Percentiles rank a stretch among this genome's conserved stretches.
Conservation (phyloP, 352 stramenopile species). For the Globisporangium mamillatum region DNA sequence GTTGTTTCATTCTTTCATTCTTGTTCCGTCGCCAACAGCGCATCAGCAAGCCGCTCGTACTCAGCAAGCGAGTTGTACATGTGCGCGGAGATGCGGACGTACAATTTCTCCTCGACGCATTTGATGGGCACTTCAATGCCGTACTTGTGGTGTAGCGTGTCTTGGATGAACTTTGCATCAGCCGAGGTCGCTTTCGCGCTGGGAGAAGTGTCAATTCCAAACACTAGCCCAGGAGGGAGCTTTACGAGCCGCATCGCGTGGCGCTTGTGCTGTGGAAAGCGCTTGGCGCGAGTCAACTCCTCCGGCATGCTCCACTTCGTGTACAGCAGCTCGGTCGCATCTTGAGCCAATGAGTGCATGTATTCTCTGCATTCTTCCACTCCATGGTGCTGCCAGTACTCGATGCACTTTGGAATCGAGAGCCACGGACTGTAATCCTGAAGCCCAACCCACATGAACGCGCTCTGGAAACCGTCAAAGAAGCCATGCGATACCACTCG, state of each 20-base stretch:
- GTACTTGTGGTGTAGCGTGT: constrained; percentile 75
- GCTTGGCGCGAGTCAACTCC: constrained; percentile 29
- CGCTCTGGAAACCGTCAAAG: constrained; percentile 86
- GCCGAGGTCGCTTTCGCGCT: constrained; percentile 55
- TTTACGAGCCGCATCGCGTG: constrained; percentile 76
- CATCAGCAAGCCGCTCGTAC: constrained; percentile 65
- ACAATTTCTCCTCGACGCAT: constrained; percentile 83
- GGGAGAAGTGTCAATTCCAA: constrained; percentile 30
- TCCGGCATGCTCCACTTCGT: constrained; percentile 49
- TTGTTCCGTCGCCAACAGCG: constrained; percentile 7
- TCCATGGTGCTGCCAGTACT: constrained; percentile 75
- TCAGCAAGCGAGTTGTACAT: constrained; percentile 90
- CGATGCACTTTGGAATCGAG: constrained; percentile 76
- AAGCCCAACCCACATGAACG: constrained; percentile 92
- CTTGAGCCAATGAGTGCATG: constrained; percentile 60
- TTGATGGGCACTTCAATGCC: constrained; percentile 93
- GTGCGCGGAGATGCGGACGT: constrained; percentile 89
- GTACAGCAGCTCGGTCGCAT: constrained; percentile 60
- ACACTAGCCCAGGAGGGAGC: constrained; percentile 53
- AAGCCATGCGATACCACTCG: constrained; percentile 91
- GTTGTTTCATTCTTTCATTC: background rate
- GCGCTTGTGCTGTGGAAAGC: constrained; percentile 53
- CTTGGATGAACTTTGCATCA: constrained; percentile 91
- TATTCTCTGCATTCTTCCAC: constrained; percentile 45
- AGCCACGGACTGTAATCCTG: constrained; percentile 91